These are phyloP conservation scores for Phellinidium pouzarii DNA, from an alignment of 1,284 basidiomycete species.

Conservation along the genomic window DNA sequence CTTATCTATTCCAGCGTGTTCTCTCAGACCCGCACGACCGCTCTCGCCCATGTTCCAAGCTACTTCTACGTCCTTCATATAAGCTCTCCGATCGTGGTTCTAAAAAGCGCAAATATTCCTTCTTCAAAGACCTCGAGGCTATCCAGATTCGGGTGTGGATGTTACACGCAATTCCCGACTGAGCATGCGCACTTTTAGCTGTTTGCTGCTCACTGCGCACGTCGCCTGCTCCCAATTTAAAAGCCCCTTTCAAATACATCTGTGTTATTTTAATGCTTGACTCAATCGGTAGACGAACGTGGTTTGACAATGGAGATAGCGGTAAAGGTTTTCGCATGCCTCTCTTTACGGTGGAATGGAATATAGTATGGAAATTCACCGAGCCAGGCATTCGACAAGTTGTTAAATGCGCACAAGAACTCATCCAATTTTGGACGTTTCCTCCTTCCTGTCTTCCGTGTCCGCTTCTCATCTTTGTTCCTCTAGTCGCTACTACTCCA, in stretches of 20 bases:
- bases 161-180: not conserved
- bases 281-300: not conserved
- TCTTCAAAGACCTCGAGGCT: not conserved
- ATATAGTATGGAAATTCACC: no score
- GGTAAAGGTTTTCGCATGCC: not conserved
- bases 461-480: not conserved
- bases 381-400: no score
- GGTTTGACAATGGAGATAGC: not conserved
- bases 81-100: not conserved
- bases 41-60: no score
- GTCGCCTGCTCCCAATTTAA: not conserved
- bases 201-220: not conserved
- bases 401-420: no score
- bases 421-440: no score
- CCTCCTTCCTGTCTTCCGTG: no score
- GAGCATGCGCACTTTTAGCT: not conserved
- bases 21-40: no score
- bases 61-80: not conserved
- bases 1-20: no score
- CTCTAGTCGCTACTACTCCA: not conserved
- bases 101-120: not conserved
- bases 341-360: not conserved
- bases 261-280: not conserved
- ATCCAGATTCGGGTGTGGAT: not conserved
- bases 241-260: not conserved